These are phyloP conservation scores for Russula brevipes DNA, from an alignment of 768 basidiomycete species.

Conservation along the genomic window DNA sequence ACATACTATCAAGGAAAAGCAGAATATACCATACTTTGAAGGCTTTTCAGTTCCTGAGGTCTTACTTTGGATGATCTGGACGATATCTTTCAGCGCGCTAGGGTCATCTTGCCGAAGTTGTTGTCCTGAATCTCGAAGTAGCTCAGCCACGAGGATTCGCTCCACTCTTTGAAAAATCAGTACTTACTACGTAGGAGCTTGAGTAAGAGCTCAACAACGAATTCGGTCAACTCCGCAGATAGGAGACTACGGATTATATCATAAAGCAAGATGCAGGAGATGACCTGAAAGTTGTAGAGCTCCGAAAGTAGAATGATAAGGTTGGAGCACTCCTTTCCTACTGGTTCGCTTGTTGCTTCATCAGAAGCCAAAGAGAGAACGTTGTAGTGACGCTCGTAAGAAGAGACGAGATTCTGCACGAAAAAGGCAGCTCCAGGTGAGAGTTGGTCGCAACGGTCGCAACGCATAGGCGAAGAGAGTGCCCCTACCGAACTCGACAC, in stretches of 20 bases:
- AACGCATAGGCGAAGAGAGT: neutral
- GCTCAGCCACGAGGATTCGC: neutral
- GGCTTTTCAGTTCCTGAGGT: slow-evolving; percentile 46
- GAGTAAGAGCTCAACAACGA: slow-evolving; percentile 79
- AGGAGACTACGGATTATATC: slow-evolving; percentile 81
- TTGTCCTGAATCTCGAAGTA: slow-evolving; percentile 70
- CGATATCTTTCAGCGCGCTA: slow-evolving; percentile 84
- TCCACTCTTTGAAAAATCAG: neutral
- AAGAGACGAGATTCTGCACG: slow-evolving; percentile 62
- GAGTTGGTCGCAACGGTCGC: slow-evolving; percentile 1
- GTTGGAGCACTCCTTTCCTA: slow-evolving; percentile 87
- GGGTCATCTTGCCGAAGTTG: slow-evolving; percentile 93
- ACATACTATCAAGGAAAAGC: neutral
- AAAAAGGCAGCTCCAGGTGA: slow-evolving; percentile 66
- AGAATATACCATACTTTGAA: slow-evolving; percentile 43
- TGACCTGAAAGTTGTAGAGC: slow-evolving; percentile 93
- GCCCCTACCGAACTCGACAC: slow-evolving; percentile 79
- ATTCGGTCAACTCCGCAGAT: slow-evolving; percentile 59
- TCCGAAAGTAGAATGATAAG: slow-evolving; percentile 83
- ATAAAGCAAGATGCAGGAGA: slow-evolving; percentile 84
- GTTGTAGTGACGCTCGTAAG: slow-evolving; percentile 57
- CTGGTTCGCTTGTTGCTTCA: slow-evolving; percentile 31
- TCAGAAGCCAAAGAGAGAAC: slow-evolving; percentile 28
- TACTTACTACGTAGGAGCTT: slow-evolving; percentile 75
- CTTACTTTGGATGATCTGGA: slow-evolving; percentile 73